phyloP scores from a whole-genome alignment of 768 basidiomycete species.

The Phylloporus scabripes region DNA sequence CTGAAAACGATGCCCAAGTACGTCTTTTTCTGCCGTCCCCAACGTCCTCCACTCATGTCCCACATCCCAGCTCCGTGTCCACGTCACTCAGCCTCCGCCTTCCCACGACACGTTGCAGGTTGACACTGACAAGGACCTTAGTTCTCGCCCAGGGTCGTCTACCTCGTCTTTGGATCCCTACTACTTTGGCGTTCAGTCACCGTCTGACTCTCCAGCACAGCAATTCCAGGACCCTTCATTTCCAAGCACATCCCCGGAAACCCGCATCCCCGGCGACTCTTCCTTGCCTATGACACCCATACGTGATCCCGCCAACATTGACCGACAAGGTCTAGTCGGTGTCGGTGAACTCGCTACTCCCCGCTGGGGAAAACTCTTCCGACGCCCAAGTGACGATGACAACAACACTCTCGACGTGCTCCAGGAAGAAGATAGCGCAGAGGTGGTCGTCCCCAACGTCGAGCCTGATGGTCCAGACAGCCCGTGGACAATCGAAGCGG shows the following conservation, averaged over 20 bases:
- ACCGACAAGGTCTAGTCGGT: constrained; percentile 83
- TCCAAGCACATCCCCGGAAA: constrained; percentile 59
- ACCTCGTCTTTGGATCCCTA: constrained; percentile 85
- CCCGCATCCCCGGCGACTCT: constrained; percentile 44
- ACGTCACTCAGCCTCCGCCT: constrained; percentile 40
- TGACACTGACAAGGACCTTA: constrained; percentile 40
- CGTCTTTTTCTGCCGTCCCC: neutral
- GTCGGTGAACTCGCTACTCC: constrained; percentile 97
- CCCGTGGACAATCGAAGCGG: constrained; percentile 84
- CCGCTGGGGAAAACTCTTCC: constrained; percentile 67
- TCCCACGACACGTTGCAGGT: constrained; percentile 26
- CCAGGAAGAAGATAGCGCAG: constrained; percentile 29
- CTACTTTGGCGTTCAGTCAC: constrained; percentile 72
- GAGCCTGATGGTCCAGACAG: constrained; percentile 64
- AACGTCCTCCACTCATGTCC: constrained; percentile 1
- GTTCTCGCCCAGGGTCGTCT: constrained; percentile 66
- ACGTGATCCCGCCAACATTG: constrained; percentile 72
- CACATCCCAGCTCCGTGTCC: constrained; percentile 40
- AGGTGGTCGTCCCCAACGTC: constrained; percentile 26
- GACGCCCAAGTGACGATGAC: constrained; percentile 39
- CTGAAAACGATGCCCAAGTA: constrained; percentile 13
- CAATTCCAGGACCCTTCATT: constrained; percentile 33
- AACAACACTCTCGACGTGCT: constrained; percentile 30
- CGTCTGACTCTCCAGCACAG: constrained; percentile 60
- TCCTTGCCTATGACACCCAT: constrained; percentile 67